Evolutionary conservation across 2,329 filamentous ascomycete species (phyloP).

Genomic region (Penicillium digitatum): DNA sequence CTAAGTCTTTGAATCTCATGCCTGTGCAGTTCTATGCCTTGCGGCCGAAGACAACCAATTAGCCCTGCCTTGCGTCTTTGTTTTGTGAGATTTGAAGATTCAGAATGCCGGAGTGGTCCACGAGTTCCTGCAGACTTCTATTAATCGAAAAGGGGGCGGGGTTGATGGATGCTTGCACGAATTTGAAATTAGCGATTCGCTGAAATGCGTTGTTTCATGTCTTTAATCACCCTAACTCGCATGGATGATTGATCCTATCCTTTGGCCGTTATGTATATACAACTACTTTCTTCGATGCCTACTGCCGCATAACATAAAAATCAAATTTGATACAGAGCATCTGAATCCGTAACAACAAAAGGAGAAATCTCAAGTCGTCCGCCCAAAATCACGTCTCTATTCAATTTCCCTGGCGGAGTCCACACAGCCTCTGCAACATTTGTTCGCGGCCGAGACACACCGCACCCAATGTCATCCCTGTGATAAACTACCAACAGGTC

Average conservation of each 20-base stretch:
- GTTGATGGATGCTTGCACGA: no score
- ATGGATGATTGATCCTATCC: not conserved
- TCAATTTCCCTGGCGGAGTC: conserved; percentile 32
- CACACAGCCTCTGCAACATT: conserved; percentile 39
- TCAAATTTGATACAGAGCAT: not conserved
- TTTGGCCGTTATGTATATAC: not conserved
- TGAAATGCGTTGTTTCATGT: not conserved
- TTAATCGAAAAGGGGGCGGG: not conserved
- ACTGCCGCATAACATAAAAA: not conserved
- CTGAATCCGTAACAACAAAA: not conserved
- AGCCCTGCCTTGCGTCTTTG: not conserved
- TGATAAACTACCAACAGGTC: conserved; percentile 26
- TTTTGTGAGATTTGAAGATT: not conserved
- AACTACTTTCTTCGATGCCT: not conserved
- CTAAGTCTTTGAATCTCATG: conserved; percentile 57
- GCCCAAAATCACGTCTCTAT: conserved; percentile 26
- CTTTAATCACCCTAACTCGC: not conserved
- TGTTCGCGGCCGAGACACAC: conserved; percentile 23
- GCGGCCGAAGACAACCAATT: conserved; percentile 44
- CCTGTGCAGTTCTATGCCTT: conserved; percentile 77
- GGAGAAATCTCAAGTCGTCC: conserved; percentile 18
- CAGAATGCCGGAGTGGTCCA: not conserved
- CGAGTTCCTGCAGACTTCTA: not conserved
- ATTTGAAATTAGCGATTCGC: not conserved
- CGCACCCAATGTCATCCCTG: conserved; percentile 33